Evolutionary conservation across 768 basidiomycete genomes (phyloP), one percentile per base, ranked within the genome.

Genomic region (Boletus huronensis): DNA sequence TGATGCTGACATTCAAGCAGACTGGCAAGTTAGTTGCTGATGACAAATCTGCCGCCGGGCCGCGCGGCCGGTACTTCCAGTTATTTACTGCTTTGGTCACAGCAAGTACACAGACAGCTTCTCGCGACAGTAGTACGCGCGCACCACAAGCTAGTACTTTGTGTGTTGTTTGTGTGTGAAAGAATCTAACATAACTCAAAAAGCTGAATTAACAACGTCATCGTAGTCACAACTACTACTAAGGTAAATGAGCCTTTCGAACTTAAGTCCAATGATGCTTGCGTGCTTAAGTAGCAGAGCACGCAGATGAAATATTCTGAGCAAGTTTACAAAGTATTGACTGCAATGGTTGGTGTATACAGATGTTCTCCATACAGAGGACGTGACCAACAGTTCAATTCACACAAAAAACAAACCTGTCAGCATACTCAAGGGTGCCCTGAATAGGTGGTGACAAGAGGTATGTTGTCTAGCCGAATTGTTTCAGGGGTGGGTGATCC

Each of bases 401-500:
- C 49, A 29, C 26, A 26, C 44, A 42, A 21, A 21, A 13, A 35
- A 21, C 9, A 48, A 28, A 31, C 13, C 34, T 10, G 40, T 29
- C n/a, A 28, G 17, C 4, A 39, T 26, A 32, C 40, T 60, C 49
- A 59, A 25, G 51, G 58, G 31, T 57, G n/a, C n/a, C 58, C 59
- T 53, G 64, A 47, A 36, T 35, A 62, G 35, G 59, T 64, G 55
- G 60, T 60, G 36, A 69, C 61, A 41, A 72, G 60, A 44, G 68
- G 82, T 77, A 60, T 81, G 71, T 35, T 80, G 78, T 55, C 77
- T 70, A 51, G 74, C 56, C 63, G 61, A 42, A 49, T 58, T n/a
- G 43, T 54, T 50, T 67, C 72, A n/a, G 61, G 65, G 6, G 51
- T 58, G 4, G 77, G 77, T 10, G 77, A 75, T 28, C 75, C 74